Conservation (phyloP, 495 filamentous ascomycete species). For the Hyaloscypha bicolor region DNA sequence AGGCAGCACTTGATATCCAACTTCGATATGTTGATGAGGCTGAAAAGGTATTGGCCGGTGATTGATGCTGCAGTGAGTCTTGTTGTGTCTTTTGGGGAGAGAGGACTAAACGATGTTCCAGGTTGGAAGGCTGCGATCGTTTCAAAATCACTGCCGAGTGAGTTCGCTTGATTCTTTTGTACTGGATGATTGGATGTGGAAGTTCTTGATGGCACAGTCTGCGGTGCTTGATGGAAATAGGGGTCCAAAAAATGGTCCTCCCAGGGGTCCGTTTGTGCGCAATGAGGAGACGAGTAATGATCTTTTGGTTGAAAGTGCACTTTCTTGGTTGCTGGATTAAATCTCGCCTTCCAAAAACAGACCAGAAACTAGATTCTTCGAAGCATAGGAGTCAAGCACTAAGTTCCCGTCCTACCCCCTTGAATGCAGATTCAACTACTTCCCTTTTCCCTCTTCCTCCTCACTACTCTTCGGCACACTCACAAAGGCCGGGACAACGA, state of each 20-base stretch:
- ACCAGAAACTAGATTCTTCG: too few species aligned
- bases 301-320: constrained; percentile 10
- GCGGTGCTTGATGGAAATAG: background rate
- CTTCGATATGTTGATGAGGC: constrained; percentile 14
- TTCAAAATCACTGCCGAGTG: constrained; percentile 10
- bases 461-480: constrained; percentile 59
- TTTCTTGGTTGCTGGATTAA: constrained; percentile 12
- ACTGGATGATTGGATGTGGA: constrained; percentile 17
- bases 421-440: background rate
- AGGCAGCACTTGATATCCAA: background rate
- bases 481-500: constrained; percentile 56
- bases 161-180: constrained; percentile 9
- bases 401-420: too few species aligned
- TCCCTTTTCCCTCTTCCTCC: constrained; percentile 42
- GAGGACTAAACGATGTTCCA: background rate
- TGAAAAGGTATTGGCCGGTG: constrained; percentile 13
- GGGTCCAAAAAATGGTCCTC: background rate
- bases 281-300: constrained; percentile 9
- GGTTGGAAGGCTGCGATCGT: constrained; percentile 12
- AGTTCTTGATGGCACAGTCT: constrained; percentile 11
- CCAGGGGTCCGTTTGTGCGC: too few species aligned
- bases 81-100: background rate
- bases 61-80: constrained; percentile 8
- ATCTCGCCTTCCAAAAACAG: too few species aligned
- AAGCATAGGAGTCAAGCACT: too few species aligned